Percentiles rank a stretch among this genome's conserved stretches.
Evolutionary conservation across 192 early-diverging fungal species (phyloP).

Genomic region (Radiomyces spectabilis): DNA sequence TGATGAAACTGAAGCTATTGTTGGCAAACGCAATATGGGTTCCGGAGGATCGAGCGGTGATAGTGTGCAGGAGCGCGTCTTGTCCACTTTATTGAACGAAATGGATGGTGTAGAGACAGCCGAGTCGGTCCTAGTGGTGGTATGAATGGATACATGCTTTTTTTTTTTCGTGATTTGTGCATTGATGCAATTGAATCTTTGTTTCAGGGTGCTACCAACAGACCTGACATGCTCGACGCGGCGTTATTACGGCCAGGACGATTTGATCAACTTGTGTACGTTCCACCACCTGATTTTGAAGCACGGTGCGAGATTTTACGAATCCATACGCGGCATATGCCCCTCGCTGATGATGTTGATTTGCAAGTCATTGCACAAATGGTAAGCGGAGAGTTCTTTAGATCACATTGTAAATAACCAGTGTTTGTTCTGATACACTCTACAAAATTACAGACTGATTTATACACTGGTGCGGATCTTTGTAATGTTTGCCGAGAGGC

Average conservation of each 20-base stretch:
- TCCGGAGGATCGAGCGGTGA: constrained; percentile 49
- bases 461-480: constrained; percentile 45
- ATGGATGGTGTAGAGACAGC: constrained; percentile 85
- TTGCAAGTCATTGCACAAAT: constrained; percentile 34
- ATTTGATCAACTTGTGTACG: constrained; percentile 77
- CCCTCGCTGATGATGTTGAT: constrained; percentile 41
- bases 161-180: no score
- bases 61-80: constrained; percentile 70
- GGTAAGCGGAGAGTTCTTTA: constrained; percentile 34
- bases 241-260: constrained; percentile 78
- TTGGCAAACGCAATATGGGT: constrained; percentile 73
- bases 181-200: no score
- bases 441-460: constrained; percentile 45
- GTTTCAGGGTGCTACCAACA: constrained; percentile 84
- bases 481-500: constrained; percentile 51
- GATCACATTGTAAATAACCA: no score
- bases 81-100: constrained; percentile 77
- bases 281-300: constrained; percentile 48
- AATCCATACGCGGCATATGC: constrained; percentile 44
- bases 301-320: constrained; percentile 39
- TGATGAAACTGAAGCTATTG: constrained; percentile 95
- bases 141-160: constrained; percentile 17
- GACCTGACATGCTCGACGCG: constrained; percentile 82
- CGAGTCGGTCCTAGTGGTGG: constrained; percentile 67
- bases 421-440: no score